Evolutionary conservation across 768 basidiomycete species (phyloP).

Genomic region (Hysterangium stoloniferum): DNA sequence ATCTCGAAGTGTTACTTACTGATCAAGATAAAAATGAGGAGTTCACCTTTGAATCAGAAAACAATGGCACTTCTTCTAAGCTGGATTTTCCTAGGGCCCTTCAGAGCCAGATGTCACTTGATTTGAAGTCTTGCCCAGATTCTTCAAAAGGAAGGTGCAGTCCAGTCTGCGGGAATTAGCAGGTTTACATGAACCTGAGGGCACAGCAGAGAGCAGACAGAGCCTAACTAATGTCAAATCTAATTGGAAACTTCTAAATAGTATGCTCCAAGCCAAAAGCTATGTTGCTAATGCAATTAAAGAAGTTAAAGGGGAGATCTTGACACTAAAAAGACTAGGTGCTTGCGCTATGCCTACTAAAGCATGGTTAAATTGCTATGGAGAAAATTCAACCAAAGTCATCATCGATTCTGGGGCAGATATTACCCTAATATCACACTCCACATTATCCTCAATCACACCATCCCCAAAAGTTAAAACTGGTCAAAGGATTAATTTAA

Average conservation of each 20-base stretch:
- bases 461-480: conserved; percentile 14
- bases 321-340: conserved; percentile 26
- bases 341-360: conserved; percentile 19
- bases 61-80: too few relatives aligned
- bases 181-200: too few relatives aligned
- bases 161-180: too few relatives aligned
- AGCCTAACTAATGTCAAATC: not conserved
- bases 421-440: too few relatives aligned
- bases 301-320: conserved; percentile 9
- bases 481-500: conserved; percentile 24
- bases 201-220: not conserved
- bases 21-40: too few relatives aligned
- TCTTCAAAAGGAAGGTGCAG: too few relatives aligned
- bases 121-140: too few relatives aligned
- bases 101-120: too few relatives aligned
- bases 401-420: too few relatives aligned
- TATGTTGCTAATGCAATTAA: not conserved
- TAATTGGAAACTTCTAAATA: not conserved
- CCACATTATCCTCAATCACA: conserved; percentile 3
- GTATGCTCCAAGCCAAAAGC: not conserved
- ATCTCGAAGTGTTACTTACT: too few relatives aligned
- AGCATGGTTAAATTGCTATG: conserved; percentile 7
- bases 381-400: conserved; percentile 4
- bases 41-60: too few relatives aligned
- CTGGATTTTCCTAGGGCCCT: too few relatives aligned